Evolutionary conservation across 2,329 filamentous ascomycete genomes (phyloP).

Genomic region (Teratosphaeria nubilosa): DNA sequence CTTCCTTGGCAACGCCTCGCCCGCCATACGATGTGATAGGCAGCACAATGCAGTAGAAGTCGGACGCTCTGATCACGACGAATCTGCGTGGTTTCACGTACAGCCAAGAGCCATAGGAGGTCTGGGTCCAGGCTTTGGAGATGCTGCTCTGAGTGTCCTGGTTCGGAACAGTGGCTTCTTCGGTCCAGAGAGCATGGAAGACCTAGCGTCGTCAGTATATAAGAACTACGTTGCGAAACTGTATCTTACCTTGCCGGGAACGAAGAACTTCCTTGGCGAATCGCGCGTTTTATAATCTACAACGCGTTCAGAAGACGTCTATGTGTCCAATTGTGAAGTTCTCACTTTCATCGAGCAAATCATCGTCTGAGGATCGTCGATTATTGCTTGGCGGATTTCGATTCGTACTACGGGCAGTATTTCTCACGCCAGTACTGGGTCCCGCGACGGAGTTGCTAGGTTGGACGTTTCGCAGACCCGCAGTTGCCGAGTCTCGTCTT

Average conservation of each 20-base stretch:
- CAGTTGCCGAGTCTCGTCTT: no score
- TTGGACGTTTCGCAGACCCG: no score
- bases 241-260: background rate
- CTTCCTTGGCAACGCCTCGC: slow-evolving; percentile 9
- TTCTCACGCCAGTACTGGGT: no score
- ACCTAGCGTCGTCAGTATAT: background rate
- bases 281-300: background rate
- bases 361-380: no score
- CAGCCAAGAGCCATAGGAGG: slow-evolving; percentile 6
- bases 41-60: slow-evolving; percentile 9
- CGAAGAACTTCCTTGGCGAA: background rate
- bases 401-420: no score
- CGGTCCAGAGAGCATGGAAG: background rate
- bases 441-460: no score
- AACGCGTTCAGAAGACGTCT: no score
- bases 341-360: no score
- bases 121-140: background rate
- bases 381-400: no score
- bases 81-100: slow-evolving; percentile 17
- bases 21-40: slow-evolving; percentile 17
- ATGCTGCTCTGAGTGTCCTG: background rate
- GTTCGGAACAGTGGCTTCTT: slow-evolving; percentile 2
- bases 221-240: background rate
- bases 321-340: no score
- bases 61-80: slow-evolving; percentile 14